Base-by-base conservation (phyloP, 352 stramenopile species). In the Pythium guiyangense region DNA sequence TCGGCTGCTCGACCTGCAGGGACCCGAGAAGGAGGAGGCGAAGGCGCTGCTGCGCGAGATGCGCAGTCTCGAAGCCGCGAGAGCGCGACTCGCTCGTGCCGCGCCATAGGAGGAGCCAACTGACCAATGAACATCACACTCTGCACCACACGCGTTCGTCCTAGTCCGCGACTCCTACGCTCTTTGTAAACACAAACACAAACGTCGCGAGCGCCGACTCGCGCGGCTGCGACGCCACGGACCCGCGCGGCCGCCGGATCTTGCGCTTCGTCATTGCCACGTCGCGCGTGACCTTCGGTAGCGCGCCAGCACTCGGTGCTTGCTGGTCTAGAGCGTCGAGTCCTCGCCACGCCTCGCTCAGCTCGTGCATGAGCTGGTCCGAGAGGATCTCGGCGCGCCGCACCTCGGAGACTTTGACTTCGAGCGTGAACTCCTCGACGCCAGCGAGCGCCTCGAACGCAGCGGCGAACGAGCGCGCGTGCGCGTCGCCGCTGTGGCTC, bases 31-130 rank as follows among this genome's bases (percentile, higher is more conserved):
- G 58, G 84, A 94, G 56, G 84, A 94, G 59, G 84, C 82, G 20
- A 94, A 91, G 62, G 77, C 80, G n/a, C 61, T 92, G 40, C 58
- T 94, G 42, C 76, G 81, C 4, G 79, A 90, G 60, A 90, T 94
- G 73, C 78, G 86, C n/a, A 85, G 73, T 63, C 66, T 90, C 6
- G 73, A 88, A 44, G 73, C 77, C 26, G 67, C 66, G 2, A 56
- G 52, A 49, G 62, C 57, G 27, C 52, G 48, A 22, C 22, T 49
- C 0, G 29, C 47, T 11, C 2, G 9, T 52, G 25, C n/a, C n/a
- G n/a, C n/a, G n/a, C n/a, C n/a, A n/a, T n/a, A n/a, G n/a, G n/a
- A n/a, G n/a, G n/a, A n/a, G n/a, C n/a, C n/a, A n/a, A n/a, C n/a
- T n/a, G n/a, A n/a, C n/a, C n/a, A n/a, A n/a, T n/a, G n/a, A n/a